Base-by-base conservation (phyloP, 2,329 filamentous ascomycete species). In the Lecanicillium sp. region DNA sequence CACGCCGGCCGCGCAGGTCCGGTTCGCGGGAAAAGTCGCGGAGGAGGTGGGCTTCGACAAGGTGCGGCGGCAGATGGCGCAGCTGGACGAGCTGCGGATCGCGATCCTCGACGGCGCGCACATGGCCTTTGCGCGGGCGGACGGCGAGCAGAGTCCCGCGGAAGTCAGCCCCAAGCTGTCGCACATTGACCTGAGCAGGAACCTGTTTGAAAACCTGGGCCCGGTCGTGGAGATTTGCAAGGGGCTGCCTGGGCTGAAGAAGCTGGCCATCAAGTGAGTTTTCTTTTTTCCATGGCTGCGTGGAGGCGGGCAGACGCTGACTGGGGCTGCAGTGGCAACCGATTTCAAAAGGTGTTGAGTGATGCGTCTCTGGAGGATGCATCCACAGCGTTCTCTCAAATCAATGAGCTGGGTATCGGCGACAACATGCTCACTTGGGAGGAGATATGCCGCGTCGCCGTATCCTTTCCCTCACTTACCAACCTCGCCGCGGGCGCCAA, bases 1-100 rank as follows among this genome's bases (percentile, higher is more conserved):
- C 21, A 15, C 19, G 24, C 7, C 30, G 9, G 24, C 26, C 20
- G 27, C 30, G 35, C 73, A 79, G 41, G 85, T 95, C 53, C 69
- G 74, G 47, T 84, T 74, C 75, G 95, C 73, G 68, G 87, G 67
- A 30, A 97, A 97, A 67, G 78, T 90, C 15, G 91, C 88, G 5
- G 86, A 97, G 68, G 91, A 97, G 68, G 81, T 97, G 27, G 93
- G 93, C 24, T 97, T 97, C 57, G 90, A 95, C 56, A 96, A 96
- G 72, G 88, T 96, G 55, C 81, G 86, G 36, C 78, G 78, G 55
- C 81, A 90, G 66, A 83, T 94, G 59, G 85, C 90, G 56, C 74
- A 85, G 60, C 72, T 97, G 26, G 73, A 84, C 47, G 87, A 93
- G 58, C 75, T 97, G 51, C 84, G 78, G 55, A 83, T 90, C 48